Conservation (phyloP, 805 yeast species). For the Metschnikowia proteae region DNA sequence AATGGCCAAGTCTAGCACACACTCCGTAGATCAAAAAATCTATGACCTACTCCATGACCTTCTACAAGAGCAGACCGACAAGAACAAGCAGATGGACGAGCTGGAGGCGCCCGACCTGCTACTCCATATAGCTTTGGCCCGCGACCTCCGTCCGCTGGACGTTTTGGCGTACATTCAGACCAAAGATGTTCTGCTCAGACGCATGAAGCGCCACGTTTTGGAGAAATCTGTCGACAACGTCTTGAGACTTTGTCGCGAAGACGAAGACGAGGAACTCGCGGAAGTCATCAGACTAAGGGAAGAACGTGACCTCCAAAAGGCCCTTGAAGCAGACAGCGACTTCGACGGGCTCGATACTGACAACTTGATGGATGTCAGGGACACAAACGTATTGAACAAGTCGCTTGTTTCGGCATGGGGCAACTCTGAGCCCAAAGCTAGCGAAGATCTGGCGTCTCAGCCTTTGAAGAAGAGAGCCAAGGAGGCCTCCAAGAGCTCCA, state of each 20-base stretch:
- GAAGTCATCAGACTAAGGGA: conserved; percentile 21
- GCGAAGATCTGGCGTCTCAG: conserved; percentile 22
- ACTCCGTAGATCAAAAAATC: conserved; percentile 50
- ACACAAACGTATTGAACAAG: conserved; percentile 69
- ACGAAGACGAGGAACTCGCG: conserved; percentile 57
- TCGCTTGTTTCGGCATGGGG: conserved; percentile 74
- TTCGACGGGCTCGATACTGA: conserved; percentile 37
- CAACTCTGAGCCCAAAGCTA: conserved; percentile 5
- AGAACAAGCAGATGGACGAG: conserved; percentile 27
- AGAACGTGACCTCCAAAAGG: conserved; percentile 18
- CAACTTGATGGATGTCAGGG: conserved; percentile 56
- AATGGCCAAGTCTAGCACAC: conserved; percentile 13
- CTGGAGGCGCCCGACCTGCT: conserved; percentile 32
- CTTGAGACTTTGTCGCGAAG: conserved; percentile 50
- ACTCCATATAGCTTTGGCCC: conserved; percentile 54
- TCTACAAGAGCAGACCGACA: conserved; percentile 56
- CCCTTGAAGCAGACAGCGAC: conserved; percentile 35
- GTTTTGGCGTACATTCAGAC: conserved; percentile 56
- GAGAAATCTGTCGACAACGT: conserved; percentile 63
- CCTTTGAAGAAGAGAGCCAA: conserved; percentile 51
- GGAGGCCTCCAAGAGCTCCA: conserved; percentile 32
- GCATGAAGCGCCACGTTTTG: conserved; percentile 64
- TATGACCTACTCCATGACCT: conserved; percentile 52
- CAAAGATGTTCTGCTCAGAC: conserved; percentile 60
- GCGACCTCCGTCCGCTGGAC: conserved; percentile 50